Base-by-base conservation (phyloP, 2,329 filamentous ascomycete species). In the Tolypocladium inflatum region DNA sequence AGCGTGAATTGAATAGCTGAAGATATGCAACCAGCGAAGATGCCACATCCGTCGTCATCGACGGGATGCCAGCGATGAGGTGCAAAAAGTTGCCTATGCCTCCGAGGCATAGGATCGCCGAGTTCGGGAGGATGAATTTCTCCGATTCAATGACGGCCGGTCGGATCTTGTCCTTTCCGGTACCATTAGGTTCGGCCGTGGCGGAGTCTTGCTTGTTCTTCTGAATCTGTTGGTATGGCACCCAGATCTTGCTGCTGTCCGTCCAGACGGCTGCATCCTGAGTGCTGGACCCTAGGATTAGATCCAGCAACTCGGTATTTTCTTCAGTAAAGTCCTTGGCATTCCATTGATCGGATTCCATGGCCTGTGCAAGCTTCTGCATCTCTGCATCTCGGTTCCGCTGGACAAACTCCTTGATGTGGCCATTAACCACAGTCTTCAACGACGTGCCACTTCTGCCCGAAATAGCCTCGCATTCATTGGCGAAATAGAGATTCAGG, bases 1-100 rank as follows among this genome's bases (percentile, higher is more conserved):
- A 92, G 23, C 94, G 88, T 2, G 91, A 97, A 72, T 99, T 97
- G 80, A 97, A 99, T 4, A 96, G 80, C 63, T 94, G 90, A 17
- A 97, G 80, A 68, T 95, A 96, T 26, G 94, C 87, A 48, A 97
- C 78, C 13, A 99, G 81, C 0, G 86, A 87, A 3, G 83, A 78
- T 0, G 90, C 89, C 56, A 97, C 87, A 59, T 97, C 91, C 2
- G 86, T 80, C 1, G 91, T 89, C 84, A 97, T 92, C 60, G 88
- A 93, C 1, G 94, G 93, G 58, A 97, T 93, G 38, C 87, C 87
- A 6, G 89, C 81, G 58, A 93, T 87, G 4, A 99, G 81, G 61
- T 89, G 89, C 62, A 96, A 80, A 71, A 96, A 96, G 19, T 86
- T 83, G 59, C 90, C 87, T 62, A 97, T 87, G 55, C 90, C 91